Percentiles rank a stretch among this genome's conserved stretches.
phyloP scores from a whole-genome alignment of 345 rosid genomes.

The Draba incana region DNA sequence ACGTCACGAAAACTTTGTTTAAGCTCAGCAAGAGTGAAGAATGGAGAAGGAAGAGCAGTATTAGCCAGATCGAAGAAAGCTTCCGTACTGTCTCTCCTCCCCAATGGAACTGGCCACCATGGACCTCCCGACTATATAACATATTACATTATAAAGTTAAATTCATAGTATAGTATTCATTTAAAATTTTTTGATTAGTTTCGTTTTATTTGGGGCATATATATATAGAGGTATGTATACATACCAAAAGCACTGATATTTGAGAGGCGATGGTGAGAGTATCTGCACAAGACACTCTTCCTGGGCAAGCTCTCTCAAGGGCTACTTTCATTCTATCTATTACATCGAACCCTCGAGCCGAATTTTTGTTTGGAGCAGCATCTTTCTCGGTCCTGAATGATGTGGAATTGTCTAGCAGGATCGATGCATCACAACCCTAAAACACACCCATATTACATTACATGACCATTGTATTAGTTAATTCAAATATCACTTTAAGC shows the following conservation, averaged over 20 bases:
- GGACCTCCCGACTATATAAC: constrained; percentile 47
- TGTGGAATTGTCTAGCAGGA: constrained; percentile 50
- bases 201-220: neutral
- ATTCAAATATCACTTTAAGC: neutral
- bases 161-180: no score
- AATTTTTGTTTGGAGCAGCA: constrained; percentile 55
- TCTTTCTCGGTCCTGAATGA: constrained; percentile 54
- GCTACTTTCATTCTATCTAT: constrained; percentile 57
- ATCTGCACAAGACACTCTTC: constrained; percentile 61
- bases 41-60: constrained; percentile 42
- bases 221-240: neutral
- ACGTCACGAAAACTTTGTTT: constrained; percentile 29
- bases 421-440: constrained; percentile 68
- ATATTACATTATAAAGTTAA: neutral
- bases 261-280: constrained; percentile 49
- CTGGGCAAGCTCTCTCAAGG: constrained; percentile 53
- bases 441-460: neutral
- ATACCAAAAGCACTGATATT: constrained; percentile 48
- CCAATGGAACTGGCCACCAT: constrained; percentile 41
- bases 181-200: neutral
- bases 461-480: neutral
- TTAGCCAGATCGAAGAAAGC: constrained; percentile 43
- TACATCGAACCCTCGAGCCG: constrained; percentile 56
- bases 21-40: constrained; percentile 24
- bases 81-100: constrained; percentile 43